Conservation (phyloP, 768 basidiomycete species). For the Artomyces pyxidatus region DNA sequence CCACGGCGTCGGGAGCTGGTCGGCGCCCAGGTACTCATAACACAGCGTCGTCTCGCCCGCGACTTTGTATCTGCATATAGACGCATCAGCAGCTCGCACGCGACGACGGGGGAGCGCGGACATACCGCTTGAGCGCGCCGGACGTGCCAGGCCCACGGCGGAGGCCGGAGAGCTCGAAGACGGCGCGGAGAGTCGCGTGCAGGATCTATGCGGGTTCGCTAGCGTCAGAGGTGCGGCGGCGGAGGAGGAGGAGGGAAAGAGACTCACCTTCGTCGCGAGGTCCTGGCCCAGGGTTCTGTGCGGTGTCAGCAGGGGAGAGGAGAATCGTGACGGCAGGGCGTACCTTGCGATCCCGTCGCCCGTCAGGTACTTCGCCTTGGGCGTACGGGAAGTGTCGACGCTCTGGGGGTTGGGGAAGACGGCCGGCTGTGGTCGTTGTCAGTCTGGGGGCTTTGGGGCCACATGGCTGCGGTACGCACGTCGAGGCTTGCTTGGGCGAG, state of each 20-base stretch:
- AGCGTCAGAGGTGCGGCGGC: too few relatives aligned
- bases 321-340: too few relatives aligned
- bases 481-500: constrained; percentile 46
- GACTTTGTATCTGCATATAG: constrained; percentile 35
- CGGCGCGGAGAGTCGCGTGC: constrained; percentile 52
- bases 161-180: constrained; percentile 51
- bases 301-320: too few relatives aligned
- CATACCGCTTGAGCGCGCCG: constrained; percentile 50
- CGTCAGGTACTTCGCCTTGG: constrained; percentile 38
- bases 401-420: constrained; percentile 41
- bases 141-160: constrained; percentile 62
- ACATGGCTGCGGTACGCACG: constrained; percentile 35
- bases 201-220: too few relatives aligned
- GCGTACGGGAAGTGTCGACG: constrained; percentile 37
- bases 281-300: constrained; percentile 43
- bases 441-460: too few relatives aligned
- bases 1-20: constrained; percentile 52
- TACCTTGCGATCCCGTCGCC: constrained; percentile 43
- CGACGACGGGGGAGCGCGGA: neutral
- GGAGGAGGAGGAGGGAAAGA: neutral
- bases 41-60: constrained; percentile 38
- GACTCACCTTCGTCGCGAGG: constrained; percentile 44
- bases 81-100: neutral
- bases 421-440: constrained; percentile 36
- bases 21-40: constrained; percentile 47